Base-by-base conservation (phyloP, 2,329 filamentous ascomycete species). In the Fusarium sambucinum region DNA sequence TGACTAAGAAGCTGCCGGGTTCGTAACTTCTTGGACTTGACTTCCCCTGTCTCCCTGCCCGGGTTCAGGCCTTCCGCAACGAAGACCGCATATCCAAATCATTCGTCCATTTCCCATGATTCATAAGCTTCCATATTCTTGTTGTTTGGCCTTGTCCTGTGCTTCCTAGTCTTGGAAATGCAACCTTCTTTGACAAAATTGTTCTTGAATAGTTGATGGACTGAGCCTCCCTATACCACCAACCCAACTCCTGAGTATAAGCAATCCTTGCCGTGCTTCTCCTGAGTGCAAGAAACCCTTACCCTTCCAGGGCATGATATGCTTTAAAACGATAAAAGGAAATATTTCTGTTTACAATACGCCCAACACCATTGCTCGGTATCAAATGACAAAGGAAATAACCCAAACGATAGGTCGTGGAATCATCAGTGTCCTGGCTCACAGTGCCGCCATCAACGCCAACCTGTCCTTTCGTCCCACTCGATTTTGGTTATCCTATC, bases 361-460 rank as follows among this genome's bases (percentile, higher is more conserved):
- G 73, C 74, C 74, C 69, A 77, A 77, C 76, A 73, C 76, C 76
- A 58, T 69, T 77, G 76, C 76, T 78, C 66, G 66, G 67, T 76
- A 69, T 71, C 50, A 69, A 68, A 68, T 66, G 56, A 74, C 66
- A 72, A 73, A 74, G 50, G 56, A 68, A 66, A 69, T 66, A 70
- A 63, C 54, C 63, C 71, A 66, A 70, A 66, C 45, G 59, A 64
- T 61, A 64, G 46, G 66, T 69, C 71, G 62, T 74, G 47, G 62
- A 72, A 73, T 73, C 73, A 61, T 74, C 63, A 72, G 60, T 56
- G 47, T 61, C 57, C 59, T 65, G 63, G 55, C 38, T 66, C 66
- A 59, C 47, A 50, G 23, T 46, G 47, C 54, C 61, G 32, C 30
- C 44, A 40, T 50, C 47, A 63, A 55, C 48, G 57, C 52, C 63